These are phyloP conservation scores for Metarhizium rileyi DNA, from an alignment of 2,329 filamentous ascomycete species.

Conservation along the genomic window DNA sequence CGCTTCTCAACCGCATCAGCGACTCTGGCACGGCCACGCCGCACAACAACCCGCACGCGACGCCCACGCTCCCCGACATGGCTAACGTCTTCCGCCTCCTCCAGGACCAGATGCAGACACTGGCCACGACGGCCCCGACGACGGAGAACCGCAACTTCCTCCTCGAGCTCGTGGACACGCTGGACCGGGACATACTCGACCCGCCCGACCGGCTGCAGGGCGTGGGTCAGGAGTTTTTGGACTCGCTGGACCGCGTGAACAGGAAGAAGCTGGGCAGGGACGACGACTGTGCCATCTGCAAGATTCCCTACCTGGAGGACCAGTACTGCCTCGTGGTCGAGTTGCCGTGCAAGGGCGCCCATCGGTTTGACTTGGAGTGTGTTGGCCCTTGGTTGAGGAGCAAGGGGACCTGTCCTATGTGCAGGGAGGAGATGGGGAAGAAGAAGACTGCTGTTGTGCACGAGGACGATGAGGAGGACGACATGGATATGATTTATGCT, in stretches of 20 bases:
- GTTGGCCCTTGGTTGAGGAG: slow-evolving; percentile 55
- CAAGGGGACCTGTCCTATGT: slow-evolving; percentile 56
- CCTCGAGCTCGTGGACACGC: slow-evolving; percentile 32
- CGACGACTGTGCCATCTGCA: slow-evolving; percentile 53
- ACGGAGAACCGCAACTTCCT: slow-evolving; percentile 41
- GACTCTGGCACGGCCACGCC: slow-evolving; percentile 22
- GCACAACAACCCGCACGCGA: slow-evolving; percentile 46
- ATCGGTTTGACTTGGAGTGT: slow-evolving; percentile 58
- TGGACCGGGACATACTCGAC: slow-evolving; percentile 41
- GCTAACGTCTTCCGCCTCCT: slow-evolving; percentile 48
- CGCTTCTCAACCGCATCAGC: slow-evolving; percentile 45
- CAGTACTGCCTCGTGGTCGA: slow-evolving; percentile 53
- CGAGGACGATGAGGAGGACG: slow-evolving; percentile 41
- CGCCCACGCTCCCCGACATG: slow-evolving; percentile 50
- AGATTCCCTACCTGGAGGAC: slow-evolving; percentile 51
- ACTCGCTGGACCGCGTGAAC: slow-evolving; percentile 47
- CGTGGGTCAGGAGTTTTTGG: slow-evolving; percentile 49
- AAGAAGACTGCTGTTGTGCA: slow-evolving; percentile 35
- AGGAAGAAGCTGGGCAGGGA: slow-evolving; percentile 39
- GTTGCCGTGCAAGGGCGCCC: slow-evolving; percentile 49
- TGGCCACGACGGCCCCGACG: slow-evolving; percentile 38
- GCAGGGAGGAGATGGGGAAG: slow-evolving; percentile 48
- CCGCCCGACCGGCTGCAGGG: slow-evolving; percentile 43
- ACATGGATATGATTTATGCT: slow-evolving; percentile 39
- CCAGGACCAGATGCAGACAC: slow-evolving; percentile 47